phyloP scores from a whole-genome alignment of 108 stramenopile genomes.

The Fistulifera solaris region DNA sequence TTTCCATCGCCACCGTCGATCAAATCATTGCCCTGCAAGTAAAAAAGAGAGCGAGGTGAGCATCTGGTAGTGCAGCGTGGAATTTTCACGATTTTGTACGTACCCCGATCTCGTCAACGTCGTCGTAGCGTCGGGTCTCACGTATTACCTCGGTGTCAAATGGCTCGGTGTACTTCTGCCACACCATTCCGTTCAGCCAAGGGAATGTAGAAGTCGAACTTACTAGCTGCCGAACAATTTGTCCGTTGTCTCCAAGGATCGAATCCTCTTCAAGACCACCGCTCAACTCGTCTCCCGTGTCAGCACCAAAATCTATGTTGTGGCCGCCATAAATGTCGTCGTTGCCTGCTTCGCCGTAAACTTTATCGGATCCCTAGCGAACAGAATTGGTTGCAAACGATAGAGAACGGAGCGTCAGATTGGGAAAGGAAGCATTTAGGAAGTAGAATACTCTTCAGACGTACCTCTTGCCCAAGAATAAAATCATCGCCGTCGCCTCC shows the following conservation, averaged over 20 bases:
- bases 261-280: constrained; percentile 15
- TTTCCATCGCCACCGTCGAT: constrained; percentile 15
- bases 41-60: too few species aligned
- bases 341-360: constrained; percentile 12
- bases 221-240: constrained; percentile 12
- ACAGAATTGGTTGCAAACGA: too few species aligned
- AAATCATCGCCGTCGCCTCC: constrained; percentile 20
- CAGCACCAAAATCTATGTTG: constrained; percentile 13
- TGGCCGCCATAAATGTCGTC: constrained; percentile 26
- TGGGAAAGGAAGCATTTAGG: not conserved
- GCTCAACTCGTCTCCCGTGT: constrained; percentile 11
- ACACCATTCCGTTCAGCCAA: constrained; percentile 11
- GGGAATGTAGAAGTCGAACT: constrained; percentile 8
- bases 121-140: constrained; percentile 15
- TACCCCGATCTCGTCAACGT: constrained; percentile 18
- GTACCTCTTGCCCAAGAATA: constrained; percentile 18
- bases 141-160: constrained; percentile 21
- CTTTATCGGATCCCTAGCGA: constrained; percentile 7
- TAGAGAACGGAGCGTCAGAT: not conserved
- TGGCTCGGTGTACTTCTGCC: constrained; percentile 13
- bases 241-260: constrained; percentile 26
- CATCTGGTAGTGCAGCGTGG: not conserved
- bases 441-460: not conserved
- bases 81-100: not conserved
- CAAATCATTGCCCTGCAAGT: constrained; percentile 1